Percentiles rank a stretch among this genome's conserved stretches.
Conservation (phyloP, 768 basidiomycete species). For the Amanita phalloides region DNA sequence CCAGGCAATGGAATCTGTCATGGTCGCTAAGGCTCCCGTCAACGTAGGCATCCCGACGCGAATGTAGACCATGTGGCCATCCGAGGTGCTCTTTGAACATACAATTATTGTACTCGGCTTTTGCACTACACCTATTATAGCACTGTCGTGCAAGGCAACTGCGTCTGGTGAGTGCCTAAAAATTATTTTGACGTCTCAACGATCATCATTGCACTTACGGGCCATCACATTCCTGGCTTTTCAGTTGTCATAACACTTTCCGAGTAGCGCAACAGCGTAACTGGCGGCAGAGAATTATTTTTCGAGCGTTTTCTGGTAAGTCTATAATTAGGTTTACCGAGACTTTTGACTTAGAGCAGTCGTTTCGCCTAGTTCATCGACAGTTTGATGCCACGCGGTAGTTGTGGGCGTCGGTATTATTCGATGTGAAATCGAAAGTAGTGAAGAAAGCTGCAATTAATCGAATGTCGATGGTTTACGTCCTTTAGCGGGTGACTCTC, state of each 20-base stretch:
- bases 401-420: not conserved
- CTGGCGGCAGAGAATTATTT: not conserved
- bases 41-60: too few relatives aligned
- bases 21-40: too few relatives aligned
- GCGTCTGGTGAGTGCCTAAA: not conserved
- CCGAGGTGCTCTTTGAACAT: too few relatives aligned
- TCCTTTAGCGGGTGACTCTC: too few relatives aligned
- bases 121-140: not conserved
- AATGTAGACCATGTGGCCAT: too few relatives aligned
- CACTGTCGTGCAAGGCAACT: not conserved
- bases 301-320: not conserved
- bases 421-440: not conserved
- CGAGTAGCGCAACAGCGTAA: too few relatives aligned
- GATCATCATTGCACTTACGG: not conserved
- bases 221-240: too few relatives aligned
- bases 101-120: too few relatives aligned
- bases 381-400: not conserved
- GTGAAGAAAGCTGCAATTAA: not conserved
- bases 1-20: too few relatives aligned
- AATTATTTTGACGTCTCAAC: not conserved
- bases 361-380: not conserved
- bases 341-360: not conserved
- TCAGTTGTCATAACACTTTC: too few relatives aligned
- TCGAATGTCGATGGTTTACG: not conserved
- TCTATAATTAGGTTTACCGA: not conserved